These are phyloP conservation scores for Saccharum hybrid DNA, from an alignment of 202 grass and related monocot species.

Conservation along the genomic window DNA sequence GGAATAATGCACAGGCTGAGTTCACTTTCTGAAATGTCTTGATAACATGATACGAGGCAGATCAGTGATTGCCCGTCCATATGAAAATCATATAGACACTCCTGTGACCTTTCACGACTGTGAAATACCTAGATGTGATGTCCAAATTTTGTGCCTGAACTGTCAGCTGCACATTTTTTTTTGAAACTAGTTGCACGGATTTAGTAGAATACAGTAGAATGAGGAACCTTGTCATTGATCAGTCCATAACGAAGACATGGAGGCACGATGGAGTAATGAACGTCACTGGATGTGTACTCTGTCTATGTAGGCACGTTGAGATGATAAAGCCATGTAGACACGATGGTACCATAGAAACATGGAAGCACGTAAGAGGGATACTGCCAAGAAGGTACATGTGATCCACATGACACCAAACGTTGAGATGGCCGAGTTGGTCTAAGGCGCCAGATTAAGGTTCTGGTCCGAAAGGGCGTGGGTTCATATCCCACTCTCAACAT, in stretches of 20 bases:
- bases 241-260: neutral
- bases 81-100: neutral
- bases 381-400: neutral
- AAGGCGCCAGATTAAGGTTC: slow-evolving; percentile 87
- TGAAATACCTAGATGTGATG: neutral
- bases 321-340: too few species aligned
- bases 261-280: too few species aligned
- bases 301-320: too few species aligned
- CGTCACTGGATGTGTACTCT: too few species aligned
- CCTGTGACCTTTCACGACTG: neutral
- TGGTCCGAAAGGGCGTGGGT: slow-evolving; percentile 91
- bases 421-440: slow-evolving; percentile 92
- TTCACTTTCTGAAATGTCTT: neutral
- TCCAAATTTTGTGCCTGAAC: neutral
- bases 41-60: neutral
- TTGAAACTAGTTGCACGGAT: neutral
- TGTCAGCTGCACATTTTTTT: neutral
- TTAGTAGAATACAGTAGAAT: neutral
- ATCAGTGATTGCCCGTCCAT: neutral
- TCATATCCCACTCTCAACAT: slow-evolving; percentile 87
- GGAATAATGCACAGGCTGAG: neutral
- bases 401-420: neutral
- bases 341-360: too few species aligned
- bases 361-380: too few species aligned
- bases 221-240: neutral